These are phyloP conservation scores for Trichosporon asahii DNA, from an alignment of 1,284 basidiomycete species.

Conservation along the genomic window DNA sequence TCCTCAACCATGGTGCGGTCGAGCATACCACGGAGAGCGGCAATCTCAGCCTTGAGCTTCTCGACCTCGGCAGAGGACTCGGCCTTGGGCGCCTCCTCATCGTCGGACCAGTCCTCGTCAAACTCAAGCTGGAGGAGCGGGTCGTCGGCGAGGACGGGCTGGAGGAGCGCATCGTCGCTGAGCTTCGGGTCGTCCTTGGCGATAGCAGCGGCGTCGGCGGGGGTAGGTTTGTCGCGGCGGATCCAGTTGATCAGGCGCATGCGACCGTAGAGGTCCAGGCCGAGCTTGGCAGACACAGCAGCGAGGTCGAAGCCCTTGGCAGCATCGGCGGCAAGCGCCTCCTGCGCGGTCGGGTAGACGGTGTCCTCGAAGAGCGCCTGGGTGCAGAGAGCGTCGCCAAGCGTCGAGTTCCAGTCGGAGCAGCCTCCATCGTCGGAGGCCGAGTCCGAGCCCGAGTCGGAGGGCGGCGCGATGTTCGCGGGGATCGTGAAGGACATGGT, in stretches of 20 bases:
- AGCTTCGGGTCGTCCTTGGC: conserved; percentile 48
- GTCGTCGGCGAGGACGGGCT: conserved; percentile 76
- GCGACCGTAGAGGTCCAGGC: conserved; percentile 64
- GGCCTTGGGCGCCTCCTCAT: conserved; percentile 47
- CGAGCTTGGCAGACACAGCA: conserved; percentile 34
- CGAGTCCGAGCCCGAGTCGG: conserved; percentile 26
- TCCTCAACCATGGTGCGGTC: conserved; percentile 30
- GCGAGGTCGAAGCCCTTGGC: conserved; percentile 52
- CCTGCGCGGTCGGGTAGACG: conserved; percentile 60
- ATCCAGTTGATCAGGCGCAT: conserved; percentile 85
- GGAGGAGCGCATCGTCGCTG: conserved; percentile 69
- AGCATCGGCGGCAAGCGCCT: conserved; percentile 64
- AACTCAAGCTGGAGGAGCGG: conserved; percentile 69
- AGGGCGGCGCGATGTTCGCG: conserved; percentile 19
- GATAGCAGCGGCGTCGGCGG: conserved; percentile 9
- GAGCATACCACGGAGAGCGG: conserved; percentile 35
- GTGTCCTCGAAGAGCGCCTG: conserved; percentile 76
- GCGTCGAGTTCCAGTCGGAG: conserved; percentile 46
- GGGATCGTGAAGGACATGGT: conserved; percentile 25
- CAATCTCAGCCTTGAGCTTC: conserved; percentile 34
- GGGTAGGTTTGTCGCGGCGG: conserved; percentile 56
- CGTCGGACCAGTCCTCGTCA: conserved; percentile 69
- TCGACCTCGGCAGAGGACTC: conserved; percentile 48
- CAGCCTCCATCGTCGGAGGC: conserved; percentile 31
- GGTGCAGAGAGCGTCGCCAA: conserved; percentile 54